Evolutionary conservation across 768 basidiomycete species (phyloP).

Genomic region (Panaeolus cyanescens): DNA sequence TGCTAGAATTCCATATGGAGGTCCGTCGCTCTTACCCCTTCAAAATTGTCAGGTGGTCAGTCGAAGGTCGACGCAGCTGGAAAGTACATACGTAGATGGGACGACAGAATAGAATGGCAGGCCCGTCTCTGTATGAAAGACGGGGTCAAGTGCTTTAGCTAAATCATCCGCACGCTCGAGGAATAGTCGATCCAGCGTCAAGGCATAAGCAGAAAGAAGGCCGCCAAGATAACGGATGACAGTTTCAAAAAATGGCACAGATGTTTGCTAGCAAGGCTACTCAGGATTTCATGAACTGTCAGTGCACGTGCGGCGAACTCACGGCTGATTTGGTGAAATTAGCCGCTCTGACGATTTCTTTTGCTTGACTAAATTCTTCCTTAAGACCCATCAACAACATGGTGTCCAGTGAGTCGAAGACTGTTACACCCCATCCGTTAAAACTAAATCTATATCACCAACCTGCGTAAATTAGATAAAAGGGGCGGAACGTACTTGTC

Average conservation of each 20-base stretch:
- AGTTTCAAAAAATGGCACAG: conserved; percentile 76
- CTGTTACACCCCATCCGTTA: conserved; percentile 80
- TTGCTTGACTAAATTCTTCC: conserved; percentile 67
- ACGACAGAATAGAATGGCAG: conserved; percentile 75
- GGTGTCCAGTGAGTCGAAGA: conserved; percentile 84
- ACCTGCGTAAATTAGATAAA: background rate
- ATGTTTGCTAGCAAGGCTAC: conserved; percentile 7
- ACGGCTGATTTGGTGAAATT: conserved; percentile 53
- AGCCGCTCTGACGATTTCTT: conserved; percentile 50
- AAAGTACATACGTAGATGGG: conserved; percentile 49
- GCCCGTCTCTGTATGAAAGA: conserved; percentile 70
- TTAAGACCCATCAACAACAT: conserved; percentile 80
- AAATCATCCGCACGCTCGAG: conserved; percentile 78
- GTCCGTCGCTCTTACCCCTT: conserved; percentile 22
- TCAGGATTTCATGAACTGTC: background rate
- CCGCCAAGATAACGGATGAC: conserved; percentile 91
- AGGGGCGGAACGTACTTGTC: conserved; percentile 48
- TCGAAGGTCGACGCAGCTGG: background rate
- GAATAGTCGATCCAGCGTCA: conserved; percentile 64
- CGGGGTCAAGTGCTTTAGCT: conserved; percentile 67
- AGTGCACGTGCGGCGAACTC: conserved; percentile 11
- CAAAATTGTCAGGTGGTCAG: background rate
- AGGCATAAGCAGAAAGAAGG: conserved; percentile 78
- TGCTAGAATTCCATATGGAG: conserved; percentile 53
- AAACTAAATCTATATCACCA: conserved; percentile 44